Evolutionary conservation across 2,329 filamentous ascomycete species (phyloP).

Genomic region (Alternaria arborescens): DNA sequence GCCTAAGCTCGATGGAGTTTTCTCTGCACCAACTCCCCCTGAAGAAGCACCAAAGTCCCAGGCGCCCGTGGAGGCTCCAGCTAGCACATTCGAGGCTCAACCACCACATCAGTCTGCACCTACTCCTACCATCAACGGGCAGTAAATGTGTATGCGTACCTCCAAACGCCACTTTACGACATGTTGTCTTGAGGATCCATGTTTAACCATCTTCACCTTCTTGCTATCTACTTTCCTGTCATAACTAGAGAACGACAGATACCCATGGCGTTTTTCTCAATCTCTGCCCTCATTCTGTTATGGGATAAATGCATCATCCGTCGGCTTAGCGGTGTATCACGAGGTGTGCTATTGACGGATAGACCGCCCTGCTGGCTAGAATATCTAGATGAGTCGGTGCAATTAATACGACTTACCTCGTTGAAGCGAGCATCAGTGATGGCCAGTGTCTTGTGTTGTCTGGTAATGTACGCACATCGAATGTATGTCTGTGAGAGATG

Average conservation of each 20-base stretch:
- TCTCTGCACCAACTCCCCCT: slow-evolving; percentile 33
- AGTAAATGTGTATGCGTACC: slow-evolving; percentile 18
- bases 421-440: neutral
- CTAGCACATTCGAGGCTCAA: neutral
- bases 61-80: neutral
- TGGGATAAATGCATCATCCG: neutral
- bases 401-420: neutral
- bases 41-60: slow-evolving; percentile 23
- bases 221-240: neutral
- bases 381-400: neutral
- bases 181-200: neutral
- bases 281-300: neutral
- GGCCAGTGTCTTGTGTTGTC: neutral
- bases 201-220: neutral
- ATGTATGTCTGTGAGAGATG: neutral
- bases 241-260: slow-evolving; percentile 10
- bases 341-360: neutral
- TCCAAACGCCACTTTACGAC: neutral
- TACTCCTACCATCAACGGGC: slow-evolving; percentile 21
- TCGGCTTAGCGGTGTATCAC: neutral
- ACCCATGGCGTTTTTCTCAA: slow-evolving; percentile 13
- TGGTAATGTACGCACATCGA: neutral
- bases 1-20: slow-evolving; percentile 24
- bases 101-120: neutral
- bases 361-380: neutral